Evolutionary conservation across 1,139 yeast genomes (phyloP).

Genomic region (Debaryomycetaceae sp.): DNA sequence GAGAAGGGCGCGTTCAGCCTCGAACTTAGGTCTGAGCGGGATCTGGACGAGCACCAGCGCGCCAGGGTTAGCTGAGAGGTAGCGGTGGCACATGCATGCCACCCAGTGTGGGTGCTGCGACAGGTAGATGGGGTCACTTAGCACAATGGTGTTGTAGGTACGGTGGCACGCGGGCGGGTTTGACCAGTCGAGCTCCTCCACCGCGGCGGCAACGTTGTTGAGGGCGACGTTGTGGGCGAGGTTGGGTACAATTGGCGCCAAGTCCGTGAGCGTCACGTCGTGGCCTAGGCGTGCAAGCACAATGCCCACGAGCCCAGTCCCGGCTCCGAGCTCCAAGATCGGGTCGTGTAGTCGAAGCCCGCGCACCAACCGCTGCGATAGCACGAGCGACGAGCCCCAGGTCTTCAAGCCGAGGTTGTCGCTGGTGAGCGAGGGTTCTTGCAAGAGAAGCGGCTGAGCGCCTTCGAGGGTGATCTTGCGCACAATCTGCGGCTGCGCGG

Average conservation of each 20-base stretch:
- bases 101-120: conserved; percentile 75
- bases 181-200: conserved; percentile 74
- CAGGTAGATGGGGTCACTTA: conserved; percentile 89
- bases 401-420: conserved; percentile 91
- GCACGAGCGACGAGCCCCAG: conserved; percentile 86
- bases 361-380: conserved; percentile 51
- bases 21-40: conserved; percentile 68
- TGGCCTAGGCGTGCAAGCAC: conserved; percentile 49
- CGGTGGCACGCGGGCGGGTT: conserved; percentile 25
- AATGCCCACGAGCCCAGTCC: conserved; percentile 89
- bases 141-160: conserved; percentile 53
- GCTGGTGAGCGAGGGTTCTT: conserved; percentile 81
- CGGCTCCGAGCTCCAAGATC: conserved; percentile 83
- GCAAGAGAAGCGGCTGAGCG: conserved; percentile 29
- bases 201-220: conserved; percentile 39
- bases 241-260: conserved; percentile 73
- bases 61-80: conserved; percentile 28
- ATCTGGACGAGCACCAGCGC: conserved; percentile 63
- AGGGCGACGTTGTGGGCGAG: conserved; percentile 50
- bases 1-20: conserved; percentile 54
- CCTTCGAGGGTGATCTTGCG: conserved; percentile 41
- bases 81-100: conserved; percentile 46
- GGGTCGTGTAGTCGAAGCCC: conserved; percentile 21
- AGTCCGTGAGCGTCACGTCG: conserved; percentile 63
- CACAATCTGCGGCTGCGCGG: conserved; percentile 72